Percentiles rank a stretch among this genome's conserved stretches.
Evolutionary conservation across 345 rosid species (phyloP).

Genomic region (Firmiana major): DNA sequence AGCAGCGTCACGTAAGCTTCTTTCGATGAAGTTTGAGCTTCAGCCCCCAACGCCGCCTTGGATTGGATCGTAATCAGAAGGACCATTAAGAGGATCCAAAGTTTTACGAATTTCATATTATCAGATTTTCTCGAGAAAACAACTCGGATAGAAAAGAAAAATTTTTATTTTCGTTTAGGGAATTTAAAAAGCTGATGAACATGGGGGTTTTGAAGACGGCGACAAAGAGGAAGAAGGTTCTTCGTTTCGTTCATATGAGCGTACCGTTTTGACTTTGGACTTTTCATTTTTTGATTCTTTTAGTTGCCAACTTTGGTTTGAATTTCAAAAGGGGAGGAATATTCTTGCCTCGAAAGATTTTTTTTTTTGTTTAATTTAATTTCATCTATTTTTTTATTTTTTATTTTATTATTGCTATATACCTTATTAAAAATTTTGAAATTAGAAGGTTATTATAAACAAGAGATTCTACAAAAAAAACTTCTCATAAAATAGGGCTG

Average conservation of each 20-base stretch:
- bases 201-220: neutral
- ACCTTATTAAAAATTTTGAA: too few relatives aligned
- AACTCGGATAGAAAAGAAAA: slow-evolving; percentile 12
- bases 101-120: slow-evolving; percentile 24
- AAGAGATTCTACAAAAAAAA: too few relatives aligned
- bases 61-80: slow-evolving; percentile 30
- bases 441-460: too few relatives aligned
- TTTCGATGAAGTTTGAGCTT: slow-evolving; percentile 24
- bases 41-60: slow-evolving; percentile 33
- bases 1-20: slow-evolving; percentile 82
- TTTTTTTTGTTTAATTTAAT: neutral
- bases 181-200: neutral
- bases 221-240: neutral
- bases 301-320: neutral
- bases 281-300: neutral
- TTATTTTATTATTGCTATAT: neutral
- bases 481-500: too few relatives aligned
- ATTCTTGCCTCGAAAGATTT: neutral
- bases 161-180: neutral
- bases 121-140: slow-evolving; percentile 36
- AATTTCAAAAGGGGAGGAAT: neutral
- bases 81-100: slow-evolving; percentile 31
- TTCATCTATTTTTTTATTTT: neutral
- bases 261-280: neutral
- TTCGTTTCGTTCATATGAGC: neutral